Percentiles rank a stretch among this genome's conserved stretches.
Evolutionary conservation across 306 rosid species (phyloP).

Genomic region (Prunus mume): DNA sequence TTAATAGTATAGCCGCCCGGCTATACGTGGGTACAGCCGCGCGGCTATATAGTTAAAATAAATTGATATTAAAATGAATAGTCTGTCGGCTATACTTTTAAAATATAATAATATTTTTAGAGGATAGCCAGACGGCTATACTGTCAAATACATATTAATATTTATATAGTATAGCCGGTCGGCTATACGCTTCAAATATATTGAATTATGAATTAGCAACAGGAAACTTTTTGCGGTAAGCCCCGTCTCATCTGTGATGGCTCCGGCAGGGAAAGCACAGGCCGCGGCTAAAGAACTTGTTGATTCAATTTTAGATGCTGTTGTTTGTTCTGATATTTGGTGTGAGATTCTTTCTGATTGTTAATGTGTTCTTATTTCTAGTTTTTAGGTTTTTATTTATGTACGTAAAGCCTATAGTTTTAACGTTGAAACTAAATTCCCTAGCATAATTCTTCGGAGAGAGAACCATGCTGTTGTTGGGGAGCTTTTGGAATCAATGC

Average conservation of each 20-base stretch:
- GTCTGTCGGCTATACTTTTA: too few relatives aligned
- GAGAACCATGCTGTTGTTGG: constrained; percentile 88
- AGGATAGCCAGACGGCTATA: accelerated
- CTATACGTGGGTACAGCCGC: too few relatives aligned
- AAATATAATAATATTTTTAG: too few relatives aligned
- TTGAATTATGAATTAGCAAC: too few relatives aligned
- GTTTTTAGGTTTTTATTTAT: not conserved
- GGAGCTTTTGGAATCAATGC: constrained; percentile 79
- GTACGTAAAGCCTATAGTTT: not conserved
- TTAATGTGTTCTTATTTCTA: not conserved
- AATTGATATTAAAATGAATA: too few relatives aligned
- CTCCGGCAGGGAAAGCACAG: constrained; percentile 90
- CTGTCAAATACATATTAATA: too few relatives aligned
- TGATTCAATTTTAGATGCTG: constrained; percentile 76
- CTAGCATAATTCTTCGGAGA: constrained; percentile 41
- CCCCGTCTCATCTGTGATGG: constrained; percentile 97
- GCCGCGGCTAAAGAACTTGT: constrained; percentile 78
- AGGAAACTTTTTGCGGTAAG: constrained; percentile 61
- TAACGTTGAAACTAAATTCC: constrained; percentile 26
- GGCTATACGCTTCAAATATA: too few relatives aligned
- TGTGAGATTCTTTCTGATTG: constrained; percentile 27
- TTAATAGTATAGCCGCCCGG: too few relatives aligned
- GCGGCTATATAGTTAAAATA: too few relatives aligned
- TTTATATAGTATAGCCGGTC: too few relatives aligned
- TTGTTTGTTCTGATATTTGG: constrained; percentile 66